Conservation (phyloP, 345 rosid genomes). For the Eucalyptus cloeziana region DNA sequence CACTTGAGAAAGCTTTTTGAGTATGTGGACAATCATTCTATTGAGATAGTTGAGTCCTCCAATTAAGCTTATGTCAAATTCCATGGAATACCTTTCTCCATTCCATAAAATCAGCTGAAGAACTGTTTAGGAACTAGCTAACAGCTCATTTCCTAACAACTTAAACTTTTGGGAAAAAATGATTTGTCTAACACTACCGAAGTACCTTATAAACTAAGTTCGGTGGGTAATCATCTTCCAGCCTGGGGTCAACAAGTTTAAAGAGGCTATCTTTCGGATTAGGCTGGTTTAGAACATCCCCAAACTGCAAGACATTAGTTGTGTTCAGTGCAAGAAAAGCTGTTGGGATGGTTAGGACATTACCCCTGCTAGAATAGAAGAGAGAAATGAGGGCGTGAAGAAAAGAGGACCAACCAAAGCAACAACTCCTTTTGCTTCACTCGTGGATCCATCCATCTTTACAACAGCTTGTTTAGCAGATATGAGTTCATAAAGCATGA, state of each 20-base stretch:
- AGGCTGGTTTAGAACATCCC: constrained; percentile 38
- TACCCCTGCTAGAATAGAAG: not conserved
- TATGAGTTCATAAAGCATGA: constrained; percentile 78
- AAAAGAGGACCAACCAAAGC: constrained; percentile 44
- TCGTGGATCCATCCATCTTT: constrained; percentile 16
- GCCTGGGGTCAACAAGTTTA: constrained; percentile 54
- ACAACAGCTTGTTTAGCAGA: constrained; percentile 79
- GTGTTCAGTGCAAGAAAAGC: not conserved
- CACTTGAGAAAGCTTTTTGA: not conserved
- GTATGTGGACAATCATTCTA: not conserved
- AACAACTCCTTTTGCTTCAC: constrained; percentile 67
- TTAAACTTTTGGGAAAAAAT: not conserved
- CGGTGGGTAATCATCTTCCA: constrained; percentile 46
- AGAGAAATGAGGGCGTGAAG: not conserved
- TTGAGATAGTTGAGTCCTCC: not conserved
- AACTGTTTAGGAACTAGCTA: not conserved
- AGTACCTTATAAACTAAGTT: constrained; percentile 62
- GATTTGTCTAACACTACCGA: not conserved
- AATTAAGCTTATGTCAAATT: not conserved
- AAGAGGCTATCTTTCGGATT: constrained; percentile 40
- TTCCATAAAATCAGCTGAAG: not conserved
- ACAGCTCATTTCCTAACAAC: not conserved
- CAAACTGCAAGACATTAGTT: constrained; percentile 32
- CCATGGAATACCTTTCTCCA: not conserved
- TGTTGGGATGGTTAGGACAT: not conserved